Evolutionary conservation across 805 yeast genomes (phyloP), one percentile per base, ranked within the genome.

Genomic region (Deakozyma indianensis): DNA sequence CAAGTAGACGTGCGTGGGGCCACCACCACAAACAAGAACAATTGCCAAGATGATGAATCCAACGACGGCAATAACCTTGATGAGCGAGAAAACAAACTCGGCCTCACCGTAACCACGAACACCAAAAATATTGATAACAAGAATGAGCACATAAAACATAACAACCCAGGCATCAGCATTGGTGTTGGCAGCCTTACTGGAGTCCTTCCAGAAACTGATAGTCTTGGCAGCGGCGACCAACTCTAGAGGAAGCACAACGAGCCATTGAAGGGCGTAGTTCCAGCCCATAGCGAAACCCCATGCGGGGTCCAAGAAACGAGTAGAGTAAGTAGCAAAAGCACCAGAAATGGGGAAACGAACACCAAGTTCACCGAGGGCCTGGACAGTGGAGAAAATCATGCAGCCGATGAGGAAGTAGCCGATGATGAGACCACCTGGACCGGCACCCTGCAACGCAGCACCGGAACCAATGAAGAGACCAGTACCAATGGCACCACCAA

Each of bases 401-500:
- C 74, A 61, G 35, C 77, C 78, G 45, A 74, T 66, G 44, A 74
- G 51, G 5, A 62, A 53, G 50, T 67, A 75, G 27, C 73, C 70
- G 41, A 75, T 55, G 25, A 75, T 56, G 46, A 75, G 60, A 4
- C 77, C 69, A 3, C 69, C 74, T 14, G 76, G 75, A 3, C 77
- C 77, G 44, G 74, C 74, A 16, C 49, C 55, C 27, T 60, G 56
- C 38, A 75, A 61, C 7, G 76, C 65, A 23, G 62, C 55, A 43
- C 77, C 76, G 1, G 73, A 63, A 35, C 75, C 70, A 25, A 75
- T 59, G 51, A 73, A 75, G 25, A 76, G 60, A 50, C 80, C 80
- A 22, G 88, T 80, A 54, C 94, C 94, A 48, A 83, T 78, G 46
- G 88, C 80, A 43, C 88, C 85, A 47, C 87, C 87, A 46, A 83